A percentile compares a stretch with the other conserved stretches of the same genome.
Conservation (phyloP, 2,329 filamentous ascomycete genomes). For the Ramularia endophylla region DNA sequence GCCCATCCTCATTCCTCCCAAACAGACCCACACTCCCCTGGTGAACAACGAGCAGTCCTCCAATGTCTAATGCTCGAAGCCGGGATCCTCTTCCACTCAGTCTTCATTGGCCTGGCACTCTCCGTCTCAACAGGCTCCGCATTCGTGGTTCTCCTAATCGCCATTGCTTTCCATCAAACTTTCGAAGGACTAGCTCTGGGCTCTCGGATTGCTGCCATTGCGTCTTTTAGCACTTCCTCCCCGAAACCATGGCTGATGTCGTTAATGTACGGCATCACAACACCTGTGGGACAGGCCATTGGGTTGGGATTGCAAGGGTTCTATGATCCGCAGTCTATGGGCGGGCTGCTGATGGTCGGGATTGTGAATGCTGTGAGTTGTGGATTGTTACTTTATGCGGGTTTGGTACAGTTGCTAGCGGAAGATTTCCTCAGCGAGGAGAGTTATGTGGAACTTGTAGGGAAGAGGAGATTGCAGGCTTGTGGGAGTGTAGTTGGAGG, state of each 20-base stretch:
- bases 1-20: conserved; percentile 6
- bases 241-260: conserved; percentile 68
- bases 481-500: conserved; percentile 57
- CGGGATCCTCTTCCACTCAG: conserved; percentile 71
- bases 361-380: conserved; percentile 46
- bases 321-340: conserved; percentile 44
- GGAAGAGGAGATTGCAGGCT: conserved; percentile 54
- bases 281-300: conserved; percentile 46
- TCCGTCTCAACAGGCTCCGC: conserved; percentile 61
- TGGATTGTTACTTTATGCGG: conserved; percentile 45
- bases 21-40: conserved; percentile 11
- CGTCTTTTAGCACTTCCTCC: conserved; percentile 64
- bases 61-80: conserved; percentile 72
- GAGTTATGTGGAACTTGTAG: conserved; percentile 55
- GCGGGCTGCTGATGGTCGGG: conserved; percentile 45
- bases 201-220: conserved; percentile 63
- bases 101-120: conserved; percentile 69
- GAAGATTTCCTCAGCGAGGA: conserved; percentile 55
- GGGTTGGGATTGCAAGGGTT: conserved; percentile 45
- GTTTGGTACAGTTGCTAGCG: conserved; percentile 45
- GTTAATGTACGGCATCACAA: conserved; percentile 56
- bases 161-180: conserved; percentile 67
- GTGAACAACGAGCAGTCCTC: conserved; percentile 59
- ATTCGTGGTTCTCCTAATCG: conserved; percentile 61
- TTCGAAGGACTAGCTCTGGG: conserved; percentile 66